phyloP scores from a whole-genome alignment of 352 stramenopile genomes.

The Phytopythium ostracodes region DNA sequence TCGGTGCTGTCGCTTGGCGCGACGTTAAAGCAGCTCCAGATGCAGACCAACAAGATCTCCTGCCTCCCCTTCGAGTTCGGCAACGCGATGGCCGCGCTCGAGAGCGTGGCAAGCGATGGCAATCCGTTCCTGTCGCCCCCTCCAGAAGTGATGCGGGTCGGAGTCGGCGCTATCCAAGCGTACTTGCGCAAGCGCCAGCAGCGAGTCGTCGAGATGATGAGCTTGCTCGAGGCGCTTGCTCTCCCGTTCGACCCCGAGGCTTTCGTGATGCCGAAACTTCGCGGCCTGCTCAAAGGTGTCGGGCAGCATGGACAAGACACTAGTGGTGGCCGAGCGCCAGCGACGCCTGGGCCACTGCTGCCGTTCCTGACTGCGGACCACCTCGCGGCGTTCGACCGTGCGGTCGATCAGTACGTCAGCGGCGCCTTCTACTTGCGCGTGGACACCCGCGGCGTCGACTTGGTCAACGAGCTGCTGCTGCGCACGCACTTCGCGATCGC shows the following conservation, averaged over 20 bases:
- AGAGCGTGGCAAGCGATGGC: conserved; percentile 55
- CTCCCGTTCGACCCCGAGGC: conserved; percentile 31
- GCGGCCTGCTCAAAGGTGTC: conserved; percentile 18
- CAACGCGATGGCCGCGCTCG: conserved; percentile 26
- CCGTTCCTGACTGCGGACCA: conserved; percentile 52
- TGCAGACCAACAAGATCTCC: conserved; percentile 75
- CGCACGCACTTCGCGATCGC: conserved; percentile 46
- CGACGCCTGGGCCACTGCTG: conserved; percentile 12
- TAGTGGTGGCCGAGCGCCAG: not conserved
- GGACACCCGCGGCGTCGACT: conserved; percentile 43
- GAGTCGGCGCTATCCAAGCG: conserved; percentile 35
- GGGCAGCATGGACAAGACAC: not conserved
- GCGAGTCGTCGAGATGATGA: conserved; percentile 45
- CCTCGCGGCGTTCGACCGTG: conserved; percentile 40
- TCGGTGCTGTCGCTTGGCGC: conserved; percentile 36
- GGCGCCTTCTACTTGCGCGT: conserved; percentile 58
- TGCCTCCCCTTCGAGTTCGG: conserved; percentile 56
- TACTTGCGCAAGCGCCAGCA: conserved; percentile 63
- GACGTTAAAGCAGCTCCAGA: conserved; percentile 39
- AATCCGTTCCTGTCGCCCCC: conserved; percentile 75
- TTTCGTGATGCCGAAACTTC: conserved; percentile 41
- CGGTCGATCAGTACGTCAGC: conserved; percentile 63
- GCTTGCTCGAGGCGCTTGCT: conserved; percentile 29
- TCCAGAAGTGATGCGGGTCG: conserved; percentile 55
- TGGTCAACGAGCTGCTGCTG: conserved; percentile 51